Percentiles rank a stretch among this genome's conserved stretches.
Evolutionary conservation across 495 filamentous ascomycete species (phyloP).

Genomic region (Neurospora cerealis): DNA sequence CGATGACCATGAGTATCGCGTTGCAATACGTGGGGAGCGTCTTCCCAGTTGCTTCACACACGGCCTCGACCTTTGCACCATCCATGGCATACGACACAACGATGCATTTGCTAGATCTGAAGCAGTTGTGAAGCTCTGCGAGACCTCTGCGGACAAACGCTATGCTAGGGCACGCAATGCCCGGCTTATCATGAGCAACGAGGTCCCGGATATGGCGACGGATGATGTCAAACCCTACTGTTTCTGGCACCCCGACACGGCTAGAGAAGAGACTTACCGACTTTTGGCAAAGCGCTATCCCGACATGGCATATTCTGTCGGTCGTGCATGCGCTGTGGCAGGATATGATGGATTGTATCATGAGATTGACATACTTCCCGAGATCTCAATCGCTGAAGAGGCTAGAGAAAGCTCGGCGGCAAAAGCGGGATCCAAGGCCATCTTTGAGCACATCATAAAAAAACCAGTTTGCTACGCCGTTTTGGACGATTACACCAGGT

Average conservation of each 20-base stretch:
- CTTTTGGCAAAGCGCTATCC: conserved; percentile 10
- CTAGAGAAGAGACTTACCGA: conserved; percentile 26
- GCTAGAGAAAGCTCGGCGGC: conserved; percentile 1
- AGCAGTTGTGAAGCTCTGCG: not conserved
- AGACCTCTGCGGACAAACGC: not conserved
- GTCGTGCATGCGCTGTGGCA: conserved; percentile 10
- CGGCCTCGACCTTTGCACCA: not conserved
- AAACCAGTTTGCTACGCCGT: conserved; percentile 3
- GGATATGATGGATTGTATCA: conserved; percentile 7
- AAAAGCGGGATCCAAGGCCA: not conserved
- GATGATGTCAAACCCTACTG: conserved; percentile 30
- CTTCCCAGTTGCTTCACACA: not conserved
- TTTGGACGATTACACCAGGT: conserved; percentile 10
- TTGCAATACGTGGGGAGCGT: not conserved
- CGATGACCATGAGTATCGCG: not conserved
- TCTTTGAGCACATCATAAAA: conserved; percentile 7
- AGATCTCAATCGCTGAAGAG: conserved; percentile 11
- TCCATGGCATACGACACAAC: not conserved
- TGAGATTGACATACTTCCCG: conserved; percentile 10
- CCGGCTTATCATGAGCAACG: conserved; percentile 30
- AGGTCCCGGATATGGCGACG: conserved; percentile 20
- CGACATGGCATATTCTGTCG: conserved; percentile 7
- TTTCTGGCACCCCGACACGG: conserved; percentile 31
- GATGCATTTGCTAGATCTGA: not conserved
- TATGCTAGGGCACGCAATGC: conserved; percentile 22